phyloP scores from a whole-genome alignment of 306 rosid genomes.

The Citrullus colocynthis region DNA sequence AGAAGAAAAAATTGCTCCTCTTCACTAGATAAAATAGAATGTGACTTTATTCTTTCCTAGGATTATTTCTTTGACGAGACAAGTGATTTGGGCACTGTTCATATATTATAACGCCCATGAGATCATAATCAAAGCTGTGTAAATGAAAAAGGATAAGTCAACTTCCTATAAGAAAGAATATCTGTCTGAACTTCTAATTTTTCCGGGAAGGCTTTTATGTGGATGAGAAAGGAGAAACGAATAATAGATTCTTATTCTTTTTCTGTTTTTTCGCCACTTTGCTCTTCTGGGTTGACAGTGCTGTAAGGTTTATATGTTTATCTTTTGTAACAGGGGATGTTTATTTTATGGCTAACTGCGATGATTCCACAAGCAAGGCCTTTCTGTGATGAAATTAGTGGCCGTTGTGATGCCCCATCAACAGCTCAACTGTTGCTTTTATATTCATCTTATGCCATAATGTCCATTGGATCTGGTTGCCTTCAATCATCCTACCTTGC shows the following conservation, averaged over 20 bases:
- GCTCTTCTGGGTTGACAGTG: background rate
- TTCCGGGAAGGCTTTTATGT: background rate
- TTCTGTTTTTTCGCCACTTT: too few species aligned
- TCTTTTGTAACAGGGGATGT: constrained; percentile 15
- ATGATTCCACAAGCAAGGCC: constrained; percentile 12
- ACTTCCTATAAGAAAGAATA: background rate
- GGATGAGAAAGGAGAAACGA: background rate
- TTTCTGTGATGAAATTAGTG: background rate
- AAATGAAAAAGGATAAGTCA: background rate
- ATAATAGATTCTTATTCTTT: background rate
- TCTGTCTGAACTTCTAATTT: background rate
- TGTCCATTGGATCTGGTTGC: constrained; percentile 20
- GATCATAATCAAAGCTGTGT: background rate
- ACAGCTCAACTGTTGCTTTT: background rate
- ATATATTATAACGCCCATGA: background rate
- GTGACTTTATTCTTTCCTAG: background rate
- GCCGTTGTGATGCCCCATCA: constrained; percentile 1
- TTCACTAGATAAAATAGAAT: background rate
- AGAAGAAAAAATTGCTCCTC: background rate
- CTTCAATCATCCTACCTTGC: constrained; percentile 11
- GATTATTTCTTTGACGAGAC: background rate
- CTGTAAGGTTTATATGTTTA: background rate
- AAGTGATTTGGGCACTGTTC: background rate
- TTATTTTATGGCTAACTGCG: constrained; percentile 17
- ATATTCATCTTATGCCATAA: constrained; percentile 9